Evolutionary conservation across 202 grass and related monocot genomes (phyloP), one percentile per base, ranked within the genome.

Genomic region (Cymbopogon flexuosus): DNA sequence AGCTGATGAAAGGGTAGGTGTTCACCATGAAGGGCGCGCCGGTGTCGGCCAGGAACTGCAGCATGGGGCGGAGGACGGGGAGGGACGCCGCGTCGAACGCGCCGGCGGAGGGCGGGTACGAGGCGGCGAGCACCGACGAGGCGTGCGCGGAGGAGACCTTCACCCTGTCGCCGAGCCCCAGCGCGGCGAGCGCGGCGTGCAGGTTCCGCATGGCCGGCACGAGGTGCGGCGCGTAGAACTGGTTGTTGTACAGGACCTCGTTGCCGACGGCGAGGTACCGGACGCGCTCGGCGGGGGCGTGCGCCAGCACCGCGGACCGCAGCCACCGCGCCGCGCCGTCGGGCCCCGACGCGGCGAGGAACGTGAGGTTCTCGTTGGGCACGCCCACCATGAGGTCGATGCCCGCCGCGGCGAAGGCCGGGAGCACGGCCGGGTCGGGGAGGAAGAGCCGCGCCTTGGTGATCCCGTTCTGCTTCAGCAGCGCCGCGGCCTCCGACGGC

Each of bases 361-460:
- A 87, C n/a, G 89, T 89, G 62, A 95, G 76, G 84, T 92, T 88
- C 78, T 95, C 93, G 62, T 95, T 95, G 19, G 89, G 93, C 34
- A 92, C 87, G 47, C 89, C 93, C 15, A 95, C 67, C n/a, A 60
- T 82, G 83, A 92, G 87, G 43, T 88, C 84, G 43, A 92, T 56
- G 6, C 82, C 82, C 45, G 83, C 75, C 11, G 69, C 67, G 12
- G 86, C 86, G 79, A 95, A 91, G 49, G 85, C 84, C 8, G 71
- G 75, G 15, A 95, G 87, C 43, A 95, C 79, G n/a, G 87, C 62
- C 4, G 83, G 82, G 76, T 92, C 79, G 0, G 87, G 93, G 8
- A 92, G 82, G 84, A 95, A 90, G 65, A 95, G 85, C 23, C 89
- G 87, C 18, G 69, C 82, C 72, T 84, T 92, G 64, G 85, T 78